Percentiles rank a stretch among this genome's conserved stretches.
These are phyloP conservation scores for Mycena latifolia DNA, from an alignment of 768 basidiomycete species.

Conservation along the genomic window DNA sequence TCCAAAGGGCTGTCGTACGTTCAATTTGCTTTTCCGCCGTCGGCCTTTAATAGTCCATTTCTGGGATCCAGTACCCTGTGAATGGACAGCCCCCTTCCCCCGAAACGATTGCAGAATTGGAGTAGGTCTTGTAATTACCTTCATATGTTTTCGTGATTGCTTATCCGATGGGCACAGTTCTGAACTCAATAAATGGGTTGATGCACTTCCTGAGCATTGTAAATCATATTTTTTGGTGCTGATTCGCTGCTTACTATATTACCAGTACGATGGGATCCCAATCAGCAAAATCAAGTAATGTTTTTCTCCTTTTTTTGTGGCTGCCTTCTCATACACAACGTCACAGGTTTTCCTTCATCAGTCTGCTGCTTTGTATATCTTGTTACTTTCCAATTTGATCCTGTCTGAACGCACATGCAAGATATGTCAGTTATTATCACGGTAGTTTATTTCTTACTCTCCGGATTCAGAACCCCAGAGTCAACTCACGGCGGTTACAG, in stretches of 20 bases:
- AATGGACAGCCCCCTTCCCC: background rate
- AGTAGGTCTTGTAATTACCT: constrained; percentile 14
- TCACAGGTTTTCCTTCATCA: constrained; percentile 30
- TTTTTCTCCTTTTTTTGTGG: background rate
- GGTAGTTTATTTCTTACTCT: constrained; percentile 4
- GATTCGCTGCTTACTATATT: no score
- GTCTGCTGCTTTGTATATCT: constrained; percentile 24
- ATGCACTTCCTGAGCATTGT: constrained; percentile 22
- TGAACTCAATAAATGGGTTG: constrained; percentile 28
- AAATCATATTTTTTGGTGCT: background rate
- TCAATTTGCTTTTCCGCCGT: background rate
- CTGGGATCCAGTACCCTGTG: constrained; percentile 18
- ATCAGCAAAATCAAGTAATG: constrained; percentile 24
- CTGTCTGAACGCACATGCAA: background rate
- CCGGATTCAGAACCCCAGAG: no score
- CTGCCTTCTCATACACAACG: background rate
- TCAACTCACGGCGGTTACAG: background rate
- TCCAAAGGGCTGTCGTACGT: constrained; percentile 19
- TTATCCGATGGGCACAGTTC: constrained; percentile 5
- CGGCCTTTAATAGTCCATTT: background rate
- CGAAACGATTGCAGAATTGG: constrained; percentile 9
- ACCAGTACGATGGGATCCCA: constrained; percentile 32
- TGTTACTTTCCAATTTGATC: background rate
- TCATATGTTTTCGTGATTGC: background rate
- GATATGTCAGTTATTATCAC: constrained; percentile 32